These are phyloP conservation scores for Persicaria maculosa DNA, from an alignment of 148 eudicot genomes.

Conservation along the genomic window DNA sequence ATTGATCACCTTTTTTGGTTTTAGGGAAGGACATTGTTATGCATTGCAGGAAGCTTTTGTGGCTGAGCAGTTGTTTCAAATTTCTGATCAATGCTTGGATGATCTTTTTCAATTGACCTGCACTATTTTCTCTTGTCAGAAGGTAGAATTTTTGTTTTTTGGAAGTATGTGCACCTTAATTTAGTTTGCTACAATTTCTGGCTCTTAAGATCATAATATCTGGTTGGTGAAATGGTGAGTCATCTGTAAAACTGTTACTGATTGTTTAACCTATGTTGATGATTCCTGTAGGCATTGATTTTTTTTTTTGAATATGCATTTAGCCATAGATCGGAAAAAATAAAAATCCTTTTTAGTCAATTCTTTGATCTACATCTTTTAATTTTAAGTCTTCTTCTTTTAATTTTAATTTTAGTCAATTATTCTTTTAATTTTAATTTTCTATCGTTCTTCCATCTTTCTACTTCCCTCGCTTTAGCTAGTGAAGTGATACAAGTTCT, in stretches of 20 bases:
- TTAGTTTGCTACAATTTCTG: neutral
- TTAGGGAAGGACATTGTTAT: conserved; percentile 59
- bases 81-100: conserved; percentile 58
- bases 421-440: neutral
- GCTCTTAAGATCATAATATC: neutral
- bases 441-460: neutral
- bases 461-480: neutral
- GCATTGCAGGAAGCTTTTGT: conserved; percentile 66
- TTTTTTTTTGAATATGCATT: neutral
- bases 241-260: neutral
- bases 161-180: neutral
- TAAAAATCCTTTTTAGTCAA: neutral
- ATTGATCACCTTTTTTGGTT: conserved; percentile 9
- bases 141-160: conserved; percentile 41
- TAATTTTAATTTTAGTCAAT: too few species aligned
- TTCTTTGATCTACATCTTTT: neutral
- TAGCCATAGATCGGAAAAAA: neutral
- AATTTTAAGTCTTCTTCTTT: too few species aligned
- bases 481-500: neutral
- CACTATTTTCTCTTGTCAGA: conserved; percentile 53
- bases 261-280: neutral
- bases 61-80: conserved; percentile 86
- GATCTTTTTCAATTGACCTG: conserved; percentile 74
- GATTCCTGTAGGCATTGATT: neutral
- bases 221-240: neutral